Conservation (phyloP, 2,329 filamentous ascomycete species). For the Colletotrichum viniferum region DNA sequence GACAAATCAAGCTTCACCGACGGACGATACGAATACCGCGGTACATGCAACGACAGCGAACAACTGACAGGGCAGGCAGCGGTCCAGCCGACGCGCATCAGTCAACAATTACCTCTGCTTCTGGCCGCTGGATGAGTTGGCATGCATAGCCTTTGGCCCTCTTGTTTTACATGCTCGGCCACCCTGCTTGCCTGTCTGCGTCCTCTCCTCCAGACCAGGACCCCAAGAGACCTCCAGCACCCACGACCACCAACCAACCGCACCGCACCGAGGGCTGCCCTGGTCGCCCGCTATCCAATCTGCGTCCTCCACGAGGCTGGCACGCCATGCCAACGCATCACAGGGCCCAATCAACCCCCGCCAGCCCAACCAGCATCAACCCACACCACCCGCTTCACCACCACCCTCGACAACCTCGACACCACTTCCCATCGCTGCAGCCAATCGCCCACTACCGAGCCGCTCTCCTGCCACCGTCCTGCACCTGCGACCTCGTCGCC, state of each 20-base stretch:
- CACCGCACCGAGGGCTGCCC: neutral
- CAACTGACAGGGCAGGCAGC: neutral
- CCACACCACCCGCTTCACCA: slow-evolving; percentile 3
- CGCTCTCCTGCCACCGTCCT: slow-evolving; percentile 1
- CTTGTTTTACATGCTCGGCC: slow-evolving; percentile 10
- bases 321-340: slow-evolving; percentile 24
- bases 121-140: slow-evolving; percentile 18
- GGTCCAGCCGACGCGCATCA: neutral
- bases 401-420: neutral
- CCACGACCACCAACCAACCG: neutral
- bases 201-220: neutral
- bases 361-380: slow-evolving; percentile 14
- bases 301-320: slow-evolving; percentile 24
- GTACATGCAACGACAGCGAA: slow-evolving; percentile 3
- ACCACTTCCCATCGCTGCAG: neutral
- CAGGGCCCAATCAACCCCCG: slow-evolving; percentile 20
- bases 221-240: neutral
- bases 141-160: slow-evolving; percentile 21
- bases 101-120: neutral
- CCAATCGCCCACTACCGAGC: slow-evolving; percentile 13
- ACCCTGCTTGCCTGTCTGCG: neutral
- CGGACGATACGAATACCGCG: neutral
- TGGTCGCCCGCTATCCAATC: slow-evolving; percentile 21
- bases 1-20: slow-evolving; percentile 14
- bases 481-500: neutral